Conservation (phyloP, 2,329 filamentous ascomycete species). For the Aspergillus ibericus region DNA sequence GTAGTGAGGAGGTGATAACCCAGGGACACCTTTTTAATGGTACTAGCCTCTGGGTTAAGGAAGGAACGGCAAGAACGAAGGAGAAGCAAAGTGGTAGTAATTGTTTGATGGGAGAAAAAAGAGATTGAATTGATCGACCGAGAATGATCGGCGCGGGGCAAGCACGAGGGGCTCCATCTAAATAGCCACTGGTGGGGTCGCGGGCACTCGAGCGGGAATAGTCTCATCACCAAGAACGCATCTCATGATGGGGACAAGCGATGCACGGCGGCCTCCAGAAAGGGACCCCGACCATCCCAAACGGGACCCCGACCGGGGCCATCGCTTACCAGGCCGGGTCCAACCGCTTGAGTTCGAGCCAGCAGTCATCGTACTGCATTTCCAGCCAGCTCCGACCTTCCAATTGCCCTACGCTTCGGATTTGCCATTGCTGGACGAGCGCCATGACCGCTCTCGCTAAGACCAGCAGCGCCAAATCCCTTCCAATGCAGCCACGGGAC, state of each 20-base stretch:
- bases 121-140: not conserved
- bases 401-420: constrained; percentile 13
- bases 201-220: not conserved
- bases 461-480: constrained; percentile 18
- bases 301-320: not conserved
- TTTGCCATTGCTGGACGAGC: constrained; percentile 13
- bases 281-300: not conserved
- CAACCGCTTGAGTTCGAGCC: constrained; percentile 1
- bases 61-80: too few relatives aligned
- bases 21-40: too few relatives aligned
- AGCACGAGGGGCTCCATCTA: not conserved
- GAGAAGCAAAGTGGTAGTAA: not conserved
- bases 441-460: constrained; percentile 12
- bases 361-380: constrained; percentile 22
- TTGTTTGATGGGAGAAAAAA: not conserved
- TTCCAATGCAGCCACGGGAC: constrained; percentile 18
- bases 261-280: not conserved
- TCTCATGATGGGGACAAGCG: too few relatives aligned
- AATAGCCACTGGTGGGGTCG: not conserved
- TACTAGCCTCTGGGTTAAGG: too few relatives aligned
- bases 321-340: not conserved
- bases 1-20: not conserved
- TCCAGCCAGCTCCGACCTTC: constrained; percentile 17
- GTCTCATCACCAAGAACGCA: too few relatives aligned
- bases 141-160: not conserved